These are phyloP conservation scores for Bryum argenteum DNA, from an alignment of 225 moss, liverwort and hornwort species.

Conservation along the genomic window DNA sequence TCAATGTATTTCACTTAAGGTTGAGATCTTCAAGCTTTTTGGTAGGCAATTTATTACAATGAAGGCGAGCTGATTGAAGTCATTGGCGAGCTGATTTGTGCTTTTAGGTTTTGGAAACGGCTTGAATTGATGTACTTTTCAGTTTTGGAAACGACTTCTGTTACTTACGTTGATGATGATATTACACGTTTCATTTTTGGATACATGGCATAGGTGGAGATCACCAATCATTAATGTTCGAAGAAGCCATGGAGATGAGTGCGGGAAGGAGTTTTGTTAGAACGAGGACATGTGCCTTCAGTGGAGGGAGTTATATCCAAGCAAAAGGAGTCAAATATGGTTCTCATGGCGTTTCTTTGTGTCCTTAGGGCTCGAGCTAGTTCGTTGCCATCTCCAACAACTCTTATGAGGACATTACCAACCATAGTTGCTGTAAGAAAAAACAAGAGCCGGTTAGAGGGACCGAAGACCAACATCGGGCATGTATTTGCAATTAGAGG, in stretches of 20 bases:
- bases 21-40: neutral
- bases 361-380: conserved; percentile 84
- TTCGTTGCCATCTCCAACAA: conserved; percentile 72
- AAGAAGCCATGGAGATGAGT: conserved; percentile 48
- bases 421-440: conserved; percentile 60
- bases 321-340: conserved; percentile 72
- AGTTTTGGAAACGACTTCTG: neutral
- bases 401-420: conserved; percentile 82
- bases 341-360: conserved; percentile 82
- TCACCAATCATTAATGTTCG: neutral
- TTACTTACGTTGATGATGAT: conserved; percentile 2
- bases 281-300: conserved; percentile 39
- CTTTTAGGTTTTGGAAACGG: no score
- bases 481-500: conserved; percentile 38
- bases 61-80: no score
- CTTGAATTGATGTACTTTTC: neutral
- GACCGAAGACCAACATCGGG: conserved; percentile 32
- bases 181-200: neutral
- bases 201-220: conserved; percentile 24
- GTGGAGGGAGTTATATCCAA: conserved; percentile 53
- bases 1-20: neutral
- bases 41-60: neutral
- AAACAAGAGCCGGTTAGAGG: conserved; percentile 45
- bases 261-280: conserved; percentile 67
- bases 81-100: no score